phyloP scores from a whole-genome alignment of 768 basidiomycete genomes.

The Boletus rufocinnamomeus region DNA sequence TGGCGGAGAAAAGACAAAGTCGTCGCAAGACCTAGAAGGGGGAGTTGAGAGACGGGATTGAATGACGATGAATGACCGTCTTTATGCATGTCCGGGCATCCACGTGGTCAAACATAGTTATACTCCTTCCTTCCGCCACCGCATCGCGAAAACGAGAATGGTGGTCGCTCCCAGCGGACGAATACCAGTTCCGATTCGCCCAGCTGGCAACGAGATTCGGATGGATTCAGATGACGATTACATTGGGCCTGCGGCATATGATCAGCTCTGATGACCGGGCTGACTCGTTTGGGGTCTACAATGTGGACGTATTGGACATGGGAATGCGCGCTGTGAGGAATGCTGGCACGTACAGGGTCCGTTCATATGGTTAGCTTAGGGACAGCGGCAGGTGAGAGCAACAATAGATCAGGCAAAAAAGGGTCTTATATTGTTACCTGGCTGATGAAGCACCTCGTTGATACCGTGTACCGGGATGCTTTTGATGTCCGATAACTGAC shows the following conservation, averaged over 20 bases:
- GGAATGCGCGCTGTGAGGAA: neutral
- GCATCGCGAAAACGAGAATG: conserved; percentile 1
- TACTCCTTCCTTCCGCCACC: conserved; percentile 11
- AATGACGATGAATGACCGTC: neutral
- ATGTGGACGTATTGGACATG: neutral
- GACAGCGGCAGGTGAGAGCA: neutral
- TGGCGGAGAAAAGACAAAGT: neutral
- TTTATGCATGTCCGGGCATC: conserved; percentile 15
- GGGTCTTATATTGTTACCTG: neutral
- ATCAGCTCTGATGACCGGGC: neutral
- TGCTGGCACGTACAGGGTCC: neutral
- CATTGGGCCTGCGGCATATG: neutral
- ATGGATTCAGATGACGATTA: neutral
- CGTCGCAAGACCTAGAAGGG: neutral
- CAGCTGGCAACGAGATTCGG: conserved; percentile 3
- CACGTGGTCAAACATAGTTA: conserved; percentile 20
- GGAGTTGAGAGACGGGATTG: neutral
- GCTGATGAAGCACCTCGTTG: conserved; percentile 1
- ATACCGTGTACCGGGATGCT: neutral
- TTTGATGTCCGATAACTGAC: neutral
- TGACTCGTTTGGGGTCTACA: neutral
- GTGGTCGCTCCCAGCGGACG: neutral
- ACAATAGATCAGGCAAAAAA: neutral
- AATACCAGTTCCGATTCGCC: conserved; percentile 21
- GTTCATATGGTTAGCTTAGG: neutral